These are phyloP conservation scores for Magnaporthiopsis rhizophila DNA, from an alignment of 2,329 filamentous ascomycete genomes.

Conservation along the genomic window DNA sequence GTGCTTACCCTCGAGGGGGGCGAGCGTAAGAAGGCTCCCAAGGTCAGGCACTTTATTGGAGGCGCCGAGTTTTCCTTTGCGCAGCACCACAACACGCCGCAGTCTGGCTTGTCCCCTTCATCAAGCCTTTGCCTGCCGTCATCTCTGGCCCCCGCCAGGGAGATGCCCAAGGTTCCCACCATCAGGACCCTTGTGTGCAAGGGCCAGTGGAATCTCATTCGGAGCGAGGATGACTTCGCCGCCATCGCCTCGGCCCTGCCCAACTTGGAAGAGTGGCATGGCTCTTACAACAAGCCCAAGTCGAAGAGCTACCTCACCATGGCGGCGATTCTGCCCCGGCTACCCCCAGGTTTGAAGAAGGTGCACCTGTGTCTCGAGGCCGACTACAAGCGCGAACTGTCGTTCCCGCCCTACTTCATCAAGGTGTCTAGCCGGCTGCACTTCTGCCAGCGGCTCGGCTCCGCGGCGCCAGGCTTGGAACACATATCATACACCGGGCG, in stretches of 20 bases:
- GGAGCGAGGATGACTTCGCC: constrained; percentile 54
- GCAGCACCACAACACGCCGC: no score
- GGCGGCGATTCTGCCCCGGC: constrained; percentile 50
- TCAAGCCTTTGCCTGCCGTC: background rate
- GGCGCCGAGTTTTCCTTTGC: background rate
- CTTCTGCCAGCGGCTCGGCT: constrained; percentile 57
- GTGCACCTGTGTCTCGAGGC: constrained; percentile 64
- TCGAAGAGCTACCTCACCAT: constrained; percentile 66
- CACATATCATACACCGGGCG: constrained; percentile 66
- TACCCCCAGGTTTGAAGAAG: constrained; percentile 51
- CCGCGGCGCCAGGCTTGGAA: constrained; percentile 47
- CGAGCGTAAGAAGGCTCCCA: constrained; percentile 66
- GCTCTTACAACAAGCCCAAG: constrained; percentile 64
- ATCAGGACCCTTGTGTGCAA: constrained; percentile 63
- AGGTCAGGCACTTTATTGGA: constrained; percentile 48
- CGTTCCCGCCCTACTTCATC: constrained; percentile 51
- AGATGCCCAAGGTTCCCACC: constrained; percentile 34
- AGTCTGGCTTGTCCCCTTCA: no score
- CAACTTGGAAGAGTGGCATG: constrained; percentile 54
- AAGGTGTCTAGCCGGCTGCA: constrained; percentile 54
- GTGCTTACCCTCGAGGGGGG: constrained; percentile 70
- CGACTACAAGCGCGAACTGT: constrained; percentile 58
- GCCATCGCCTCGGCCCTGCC: constrained; percentile 56
- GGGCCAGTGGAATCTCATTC: constrained; percentile 71
- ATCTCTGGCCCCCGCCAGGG: constrained; percentile 9